Percentiles rank a stretch among this genome's conserved stretches.
phyloP scores from a whole-genome alignment of 1,139 yeast species.

The Zygosaccharomyces sapae region DNA sequence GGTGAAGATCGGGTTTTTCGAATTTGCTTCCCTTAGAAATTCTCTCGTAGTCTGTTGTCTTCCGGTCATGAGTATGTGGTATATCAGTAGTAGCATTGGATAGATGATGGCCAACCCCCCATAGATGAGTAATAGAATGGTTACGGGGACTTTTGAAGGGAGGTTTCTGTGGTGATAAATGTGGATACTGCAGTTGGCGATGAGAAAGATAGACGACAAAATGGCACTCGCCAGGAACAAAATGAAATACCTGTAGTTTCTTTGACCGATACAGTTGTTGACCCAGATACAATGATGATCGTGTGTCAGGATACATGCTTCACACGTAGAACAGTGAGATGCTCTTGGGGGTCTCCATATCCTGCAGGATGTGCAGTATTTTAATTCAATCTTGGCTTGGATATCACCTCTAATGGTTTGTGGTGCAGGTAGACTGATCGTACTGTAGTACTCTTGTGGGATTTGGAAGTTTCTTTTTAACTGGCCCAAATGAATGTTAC shows the following conservation, averaged over 20 bases:
- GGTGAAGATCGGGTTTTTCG: conserved; percentile 32
- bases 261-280: conserved; percentile 70
- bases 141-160: conserved; percentile 38
- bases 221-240: conserved; percentile 40
- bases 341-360: conserved; percentile 67
- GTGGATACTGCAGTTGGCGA: conserved; percentile 29
- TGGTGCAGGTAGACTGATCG: conserved; percentile 49
- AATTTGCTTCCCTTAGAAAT: conserved; percentile 44
- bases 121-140: conserved; percentile 48
- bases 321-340: conserved; percentile 67
- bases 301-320: conserved; percentile 53
- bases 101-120: conserved; percentile 46
- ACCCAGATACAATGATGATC: conserved; percentile 85
- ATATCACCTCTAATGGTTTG: conserved; percentile 27
- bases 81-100: conserved; percentile 49
- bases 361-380: conserved; percentile 58
- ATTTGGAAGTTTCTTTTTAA: conserved; percentile 37
- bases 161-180: conserved; percentile 30
- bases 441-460: conserved; percentile 63
- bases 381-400: conserved; percentile 40
- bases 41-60: conserved; percentile 69
- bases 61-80: conserved; percentile 52
- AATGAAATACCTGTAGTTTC: conserved; percentile 61
- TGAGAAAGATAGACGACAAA: conserved; percentile 21
- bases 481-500: conserved; percentile 56